Conservation (phyloP, 306 rosid species). For the Hippophae rhamnoides region DNA sequence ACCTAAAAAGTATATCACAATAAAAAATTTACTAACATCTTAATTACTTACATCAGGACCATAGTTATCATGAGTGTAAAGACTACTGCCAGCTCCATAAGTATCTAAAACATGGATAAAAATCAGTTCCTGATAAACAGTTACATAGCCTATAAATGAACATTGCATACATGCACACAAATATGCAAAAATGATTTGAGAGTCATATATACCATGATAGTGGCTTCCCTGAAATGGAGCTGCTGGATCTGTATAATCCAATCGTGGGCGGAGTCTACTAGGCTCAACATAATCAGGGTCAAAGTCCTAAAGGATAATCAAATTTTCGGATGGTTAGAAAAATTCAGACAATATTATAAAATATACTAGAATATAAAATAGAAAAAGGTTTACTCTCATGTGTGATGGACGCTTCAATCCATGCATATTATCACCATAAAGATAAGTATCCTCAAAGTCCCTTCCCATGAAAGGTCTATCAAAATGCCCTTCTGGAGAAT, state of each 20-base stretch:
- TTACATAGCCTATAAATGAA: conserved; percentile 1
- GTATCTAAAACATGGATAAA: conserved; percentile 32
- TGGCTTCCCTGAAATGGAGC: conserved; percentile 30
- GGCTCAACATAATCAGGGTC: conserved; percentile 61
- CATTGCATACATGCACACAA: background rate
- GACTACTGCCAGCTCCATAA: conserved; percentile 39
- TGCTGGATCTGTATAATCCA: conserved; percentile 52
- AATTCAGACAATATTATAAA: conserved; percentile 7
- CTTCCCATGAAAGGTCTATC: conserved; percentile 37
- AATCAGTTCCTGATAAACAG: background rate
- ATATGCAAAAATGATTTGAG: conserved; percentile 2
- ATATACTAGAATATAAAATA: conserved; percentile 1
- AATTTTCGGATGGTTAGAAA: conserved; percentile 13
- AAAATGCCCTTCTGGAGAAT: conserved; percentile 41
- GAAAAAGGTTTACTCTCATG: conserved; percentile 45
- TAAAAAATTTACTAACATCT: conserved; percentile 4
- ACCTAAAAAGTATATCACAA: conserved; percentile 12
- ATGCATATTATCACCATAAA: conserved; percentile 34
- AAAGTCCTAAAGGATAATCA: conserved; percentile 38
- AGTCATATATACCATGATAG: conserved; percentile 36
- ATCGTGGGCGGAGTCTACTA: conserved; percentile 47
- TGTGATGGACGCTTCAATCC: conserved; percentile 58
- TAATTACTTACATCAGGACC: conserved; percentile 53
- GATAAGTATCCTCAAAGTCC: conserved; percentile 49
- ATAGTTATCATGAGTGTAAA: conserved; percentile 39